Evolutionary conservation across 2,329 filamentous ascomycete species (phyloP), one percentile per base, ranked within the genome.

Genomic region (Aspergillus amoenus): DNA sequence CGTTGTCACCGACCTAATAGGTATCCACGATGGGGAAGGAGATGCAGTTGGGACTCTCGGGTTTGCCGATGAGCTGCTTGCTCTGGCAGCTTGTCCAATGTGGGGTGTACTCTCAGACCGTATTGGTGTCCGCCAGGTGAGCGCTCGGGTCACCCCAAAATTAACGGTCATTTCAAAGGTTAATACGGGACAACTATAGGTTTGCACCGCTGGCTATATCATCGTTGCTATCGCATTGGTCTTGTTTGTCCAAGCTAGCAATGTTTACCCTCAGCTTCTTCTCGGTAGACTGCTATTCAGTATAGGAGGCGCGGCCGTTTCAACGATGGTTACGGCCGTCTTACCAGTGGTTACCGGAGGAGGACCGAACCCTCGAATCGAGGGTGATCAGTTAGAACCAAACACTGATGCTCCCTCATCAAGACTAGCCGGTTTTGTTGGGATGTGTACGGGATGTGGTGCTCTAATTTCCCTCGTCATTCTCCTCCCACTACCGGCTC

Each of bases 301-400:
- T 64, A 66, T 97, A 17, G 94, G 94, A 22, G 94, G 90, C 18
- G 92, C 93, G n/a, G 94, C 93, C 21, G 87, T 90, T 82, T 93
- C 92, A 13, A 97, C 94, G 1, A 99, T 99, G 94, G 94, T 99
- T 18, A 97, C 94, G 8, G 94, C 94, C 3, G 91, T 96, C 45
- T 81, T 99, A 22, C 94, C 94, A 1, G 87, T 82, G 27, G 85
- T 89, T 75, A 84, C 84, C 30, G 67, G 71, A 60, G 72, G 72
- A 63, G 61, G 70, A 55, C 64, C 66, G 30, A 69, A 69, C 22
- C 13, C 49, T 22, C 49, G 51, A 24, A 8, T 44, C n/a, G 42
- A 52, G 13, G 42, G 51, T 30, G 46, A 53, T 7, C 56, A 45
- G 24, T 40, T 56, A 21, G 57, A 54, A n/a, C 30, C 56, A 17